These are phyloP conservation scores for Chenopodium album DNA, from an alignment of 148 eudicot genomes.

Conservation along the genomic window DNA sequence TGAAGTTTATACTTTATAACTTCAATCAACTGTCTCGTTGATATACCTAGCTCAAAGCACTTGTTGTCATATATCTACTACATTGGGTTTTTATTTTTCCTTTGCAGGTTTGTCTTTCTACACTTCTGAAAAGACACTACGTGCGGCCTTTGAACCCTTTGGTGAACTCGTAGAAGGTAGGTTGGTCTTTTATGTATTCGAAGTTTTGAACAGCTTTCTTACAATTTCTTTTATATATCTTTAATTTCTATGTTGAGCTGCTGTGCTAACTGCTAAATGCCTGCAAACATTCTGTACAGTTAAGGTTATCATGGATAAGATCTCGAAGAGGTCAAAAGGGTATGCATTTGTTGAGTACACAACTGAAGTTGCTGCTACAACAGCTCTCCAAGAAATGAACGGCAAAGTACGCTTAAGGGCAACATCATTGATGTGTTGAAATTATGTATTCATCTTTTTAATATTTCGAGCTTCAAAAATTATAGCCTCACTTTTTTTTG, in stretches of 20 bases:
- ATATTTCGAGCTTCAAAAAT: not conserved
- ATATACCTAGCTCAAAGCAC: not conserved
- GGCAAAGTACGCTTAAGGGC: slow-evolving; percentile 59
- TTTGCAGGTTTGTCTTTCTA: slow-evolving; percentile 83
- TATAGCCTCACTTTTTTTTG: not conserved
- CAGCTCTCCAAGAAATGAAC: slow-evolving; percentile 86
- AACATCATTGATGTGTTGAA: not conserved
- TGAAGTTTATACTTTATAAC: not conserved
- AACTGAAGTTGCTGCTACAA: slow-evolving; percentile 66
- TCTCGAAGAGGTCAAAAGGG: slow-evolving; percentile 92
- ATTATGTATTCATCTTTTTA: not conserved
- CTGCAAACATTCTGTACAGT: slow-evolving; percentile 39
- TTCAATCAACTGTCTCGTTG: not conserved
- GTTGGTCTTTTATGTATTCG: not conserved
- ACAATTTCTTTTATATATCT: not conserved
- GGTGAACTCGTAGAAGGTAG: slow-evolving; percentile 86
- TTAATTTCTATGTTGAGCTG: not conserved
- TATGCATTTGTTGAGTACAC: slow-evolving; percentile 84
- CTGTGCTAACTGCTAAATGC: not conserved
- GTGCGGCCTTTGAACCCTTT: slow-evolving; percentile 80
- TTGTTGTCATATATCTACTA: not conserved
- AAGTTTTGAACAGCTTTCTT: too few relatives aligned
- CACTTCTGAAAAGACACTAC: slow-evolving; percentile 92
- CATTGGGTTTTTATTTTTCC: too few relatives aligned
- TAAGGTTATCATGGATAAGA: slow-evolving; percentile 92